Base-by-base conservation (phyloP, 1,284 basidiomycete genomes). In the Thelephora terrestris region DNA sequence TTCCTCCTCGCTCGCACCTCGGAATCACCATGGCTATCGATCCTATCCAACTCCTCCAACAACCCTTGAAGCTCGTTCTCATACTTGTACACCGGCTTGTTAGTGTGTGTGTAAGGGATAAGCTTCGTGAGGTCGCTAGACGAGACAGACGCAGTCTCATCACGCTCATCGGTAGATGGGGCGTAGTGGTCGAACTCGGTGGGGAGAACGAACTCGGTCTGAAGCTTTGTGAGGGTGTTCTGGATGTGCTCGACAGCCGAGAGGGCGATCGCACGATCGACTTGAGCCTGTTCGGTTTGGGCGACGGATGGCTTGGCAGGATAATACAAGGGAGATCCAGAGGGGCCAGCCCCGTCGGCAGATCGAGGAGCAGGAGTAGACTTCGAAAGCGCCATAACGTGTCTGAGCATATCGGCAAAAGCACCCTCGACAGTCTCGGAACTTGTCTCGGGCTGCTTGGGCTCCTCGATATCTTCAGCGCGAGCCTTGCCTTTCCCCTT, bases 1-100 rank as follows among this genome's bases (percentile, higher is more conserved):
- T 79, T 75, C 48, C 86, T 64, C 50, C 64, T 67, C n/a, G 69
- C 67, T 38, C 85, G 68, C 16, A 90, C 74, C 2, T 62, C 64
- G 46, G 65, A 60, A 52, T 80, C 72, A 0, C 85, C 85, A 55
- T 71, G 72, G 53, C 77, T 82, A 53, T 83, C 75, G 4, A 88
- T 73, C 0, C 71, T 76, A 55, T 90, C 86, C 5, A 87, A 71
- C 50, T 71, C 68, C 40, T 78, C 71, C 27, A 89, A 66, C 10
- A 89, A 62, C 47, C 75, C 74, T 46, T 76, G 74, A 47, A 88
- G 68, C 18, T 70, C 66, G 48, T 78, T 64, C 50, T 76, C 71
- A 58, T 76, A 73, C 6, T 64, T 64, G 55, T 74, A 75, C 40
- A 78, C 63, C 0, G 71, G 64, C 5, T 64, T 64, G 62, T 78